Evolutionary conservation across 208 protist genomes (phyloP), one percentile per base, ranked within the genome.

Genomic region (Blechomonas ayalai): DNA sequence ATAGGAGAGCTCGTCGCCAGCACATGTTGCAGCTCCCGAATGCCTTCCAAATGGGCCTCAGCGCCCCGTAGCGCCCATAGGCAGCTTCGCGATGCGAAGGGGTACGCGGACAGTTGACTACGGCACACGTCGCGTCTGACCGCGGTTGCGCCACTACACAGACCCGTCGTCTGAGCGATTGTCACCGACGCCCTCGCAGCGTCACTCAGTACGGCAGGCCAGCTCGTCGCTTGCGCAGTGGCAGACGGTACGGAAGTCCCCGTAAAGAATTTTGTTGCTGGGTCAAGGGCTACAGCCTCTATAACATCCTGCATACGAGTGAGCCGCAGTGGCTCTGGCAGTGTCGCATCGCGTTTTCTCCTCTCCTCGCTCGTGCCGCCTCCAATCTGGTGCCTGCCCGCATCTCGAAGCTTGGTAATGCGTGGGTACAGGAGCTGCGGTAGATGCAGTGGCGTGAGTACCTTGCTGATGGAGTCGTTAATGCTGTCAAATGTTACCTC

Each of bases 221-320:
- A 46, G 42, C 15, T 40, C 29, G 2, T 29, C 59, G 12, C 6
- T 13, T n/a, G 25, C 23, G 4, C 15, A 8, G 9, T 37, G 24
- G 9, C 35, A 2, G 2, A 9, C 3, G 80, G 72, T 0, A 70
- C 32, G 0, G 54, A 8, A 9, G 48, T 24, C 31, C 64, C 72
- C n/a, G 64, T 73, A 54, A 90, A 90, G 28, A 90, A 90, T 40
- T 83, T 82, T 47, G 63, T 67, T 19, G 54, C 59, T 0, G 81
- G 81, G 50, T 90, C 81, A 27, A 86, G 47, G 2, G 64, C 37
- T 16, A 90, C 37, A 2, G 70, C 46, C 52, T 90, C 81, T 6
- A 85, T 25, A 12, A 83, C 16, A 48, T 90, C 81, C 9, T 55
- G 45, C 12, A 57, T 19, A 4, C 42, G 34, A 3, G 57, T 53